These are phyloP conservation scores for Phellinidium pouzarii DNA, from an alignment of 1,284 basidiomycete species.

Conservation along the genomic window DNA sequence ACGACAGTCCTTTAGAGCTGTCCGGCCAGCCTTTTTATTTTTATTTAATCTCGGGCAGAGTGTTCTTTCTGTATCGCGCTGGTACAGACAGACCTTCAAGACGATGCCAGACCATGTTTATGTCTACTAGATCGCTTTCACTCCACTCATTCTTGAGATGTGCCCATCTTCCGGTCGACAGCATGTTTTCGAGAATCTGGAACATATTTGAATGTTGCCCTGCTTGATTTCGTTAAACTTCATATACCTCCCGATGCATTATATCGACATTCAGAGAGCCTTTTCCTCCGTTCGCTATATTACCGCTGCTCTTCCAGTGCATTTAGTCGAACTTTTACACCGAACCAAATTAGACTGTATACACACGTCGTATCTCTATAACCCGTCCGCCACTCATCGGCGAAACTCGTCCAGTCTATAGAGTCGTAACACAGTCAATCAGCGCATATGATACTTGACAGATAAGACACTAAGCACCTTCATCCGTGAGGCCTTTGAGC, in stretches of 20 bases:
- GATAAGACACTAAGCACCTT: conserved; percentile 14
- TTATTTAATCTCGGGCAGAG: neutral
- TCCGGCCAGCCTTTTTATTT: conserved; percentile 50
- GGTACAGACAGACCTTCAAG: conserved; percentile 43
- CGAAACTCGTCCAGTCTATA: conserved; percentile 45
- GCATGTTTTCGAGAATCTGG: conserved; percentile 53
- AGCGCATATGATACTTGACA: too few relatives aligned
- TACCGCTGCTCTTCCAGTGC: conserved; percentile 22
- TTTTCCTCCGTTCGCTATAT: conserved; percentile 37
- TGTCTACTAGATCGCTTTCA: conserved; percentile 34
- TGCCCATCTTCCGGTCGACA: conserved; percentile 41
- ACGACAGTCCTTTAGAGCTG: conserved; percentile 39
- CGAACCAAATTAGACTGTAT: neutral
- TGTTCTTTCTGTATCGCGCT: neutral
- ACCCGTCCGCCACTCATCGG: conserved; percentile 48
- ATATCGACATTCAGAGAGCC: conserved; percentile 49
- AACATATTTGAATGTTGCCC: neutral
- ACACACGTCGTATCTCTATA: conserved; percentile 45
- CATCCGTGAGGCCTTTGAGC: conserved; percentile 8
- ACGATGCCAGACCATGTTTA: conserved; percentile 51
- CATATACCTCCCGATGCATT: conserved; percentile 46
- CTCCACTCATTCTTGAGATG: conserved; percentile 37
- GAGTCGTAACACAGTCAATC: too few relatives aligned
- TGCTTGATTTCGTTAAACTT: neutral
- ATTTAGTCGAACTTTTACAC: neutral